These are phyloP conservation scores for Collybia mongolica DNA, from an alignment of 768 basidiomycete genomes.

Conservation along the genomic window DNA sequence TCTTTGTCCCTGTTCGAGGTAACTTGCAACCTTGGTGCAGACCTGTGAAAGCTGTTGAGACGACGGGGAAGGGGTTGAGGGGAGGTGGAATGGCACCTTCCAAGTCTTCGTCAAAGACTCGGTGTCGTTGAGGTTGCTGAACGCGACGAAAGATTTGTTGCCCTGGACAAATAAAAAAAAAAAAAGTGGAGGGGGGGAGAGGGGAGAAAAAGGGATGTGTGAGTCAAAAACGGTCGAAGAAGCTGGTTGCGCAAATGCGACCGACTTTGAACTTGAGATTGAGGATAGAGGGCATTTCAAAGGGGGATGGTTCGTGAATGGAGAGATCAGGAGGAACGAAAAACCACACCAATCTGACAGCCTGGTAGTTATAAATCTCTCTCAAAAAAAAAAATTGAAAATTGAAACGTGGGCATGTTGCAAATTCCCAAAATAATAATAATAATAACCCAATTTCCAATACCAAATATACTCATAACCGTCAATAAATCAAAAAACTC, in stretches of 20 bases:
- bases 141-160: conserved; percentile 94
- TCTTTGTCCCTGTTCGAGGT: conserved; percentile 87
- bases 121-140: conserved; percentile 82
- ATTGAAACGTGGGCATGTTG: no score
- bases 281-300: conserved; percentile 74
- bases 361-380: no score
- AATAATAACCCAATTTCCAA: no score
- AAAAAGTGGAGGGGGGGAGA: conserved; percentile 5
- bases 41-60: conserved; percentile 42
- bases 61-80: no score
- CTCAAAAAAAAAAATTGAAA: no score
- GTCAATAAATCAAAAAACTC: conserved; percentile 1
- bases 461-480: conserved; percentile 1
- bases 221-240: no score
- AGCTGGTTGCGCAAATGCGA: conserved; percentile 1
- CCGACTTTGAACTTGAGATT: conserved; percentile 83
- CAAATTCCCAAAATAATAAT: neutral
- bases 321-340: conserved; percentile 12
- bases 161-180: conserved; percentile 49
- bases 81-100: conserved; percentile 53
- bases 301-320: conserved; percentile 4
- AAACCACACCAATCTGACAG: no score
- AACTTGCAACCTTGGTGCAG: conserved; percentile 88
- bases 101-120: conserved; percentile 88
- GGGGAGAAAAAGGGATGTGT: conserved; percentile 7